A percentile compares a stretch with the other conserved stretches of the same genome.
These are phyloP conservation scores for Venturia pyrina DNA, from an alignment of 2,329 filamentous ascomycete species.

Conservation along the genomic window DNA sequence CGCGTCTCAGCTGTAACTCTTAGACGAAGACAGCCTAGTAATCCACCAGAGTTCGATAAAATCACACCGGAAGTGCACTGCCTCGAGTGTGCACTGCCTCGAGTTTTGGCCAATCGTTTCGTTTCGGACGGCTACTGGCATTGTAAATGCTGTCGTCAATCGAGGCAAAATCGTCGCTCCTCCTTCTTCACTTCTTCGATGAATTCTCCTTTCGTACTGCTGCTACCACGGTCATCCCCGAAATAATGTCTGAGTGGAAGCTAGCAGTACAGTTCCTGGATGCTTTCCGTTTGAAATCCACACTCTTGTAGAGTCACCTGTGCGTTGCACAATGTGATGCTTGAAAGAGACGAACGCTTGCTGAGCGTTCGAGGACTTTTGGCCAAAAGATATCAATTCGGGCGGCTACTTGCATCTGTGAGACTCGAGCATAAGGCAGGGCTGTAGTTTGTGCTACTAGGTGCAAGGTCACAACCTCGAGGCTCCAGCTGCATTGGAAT, in stretches of 20 bases:
- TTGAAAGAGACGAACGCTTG: background rate
- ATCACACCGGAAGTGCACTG: background rate
- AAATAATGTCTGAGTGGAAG: too few relatives aligned
- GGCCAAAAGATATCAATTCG: background rate
- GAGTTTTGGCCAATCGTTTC: background rate
- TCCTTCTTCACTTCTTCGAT: background rate
- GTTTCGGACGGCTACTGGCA: background rate
- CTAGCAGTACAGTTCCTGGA: background rate
- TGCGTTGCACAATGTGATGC: background rate
- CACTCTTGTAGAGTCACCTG: background rate
- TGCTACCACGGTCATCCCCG: background rate
- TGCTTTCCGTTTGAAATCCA: background rate
- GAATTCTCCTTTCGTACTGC: background rate
- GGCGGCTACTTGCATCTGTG: background rate
- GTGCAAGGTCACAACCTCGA: background rate
- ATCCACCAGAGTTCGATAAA: background rate
- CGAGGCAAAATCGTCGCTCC: too few relatives aligned
- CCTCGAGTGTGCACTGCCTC: background rate
- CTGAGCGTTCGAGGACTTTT: background rate
- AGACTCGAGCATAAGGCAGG: background rate
- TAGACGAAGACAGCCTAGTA: too few relatives aligned
- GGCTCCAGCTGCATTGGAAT: background rate
- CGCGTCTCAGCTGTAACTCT: too few relatives aligned
- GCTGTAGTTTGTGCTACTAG: background rate
- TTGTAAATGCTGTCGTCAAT: background rate